phyloP scores from a whole-genome alignment of 352 stramenopile species.

The Pythium folliculosum region DNA sequence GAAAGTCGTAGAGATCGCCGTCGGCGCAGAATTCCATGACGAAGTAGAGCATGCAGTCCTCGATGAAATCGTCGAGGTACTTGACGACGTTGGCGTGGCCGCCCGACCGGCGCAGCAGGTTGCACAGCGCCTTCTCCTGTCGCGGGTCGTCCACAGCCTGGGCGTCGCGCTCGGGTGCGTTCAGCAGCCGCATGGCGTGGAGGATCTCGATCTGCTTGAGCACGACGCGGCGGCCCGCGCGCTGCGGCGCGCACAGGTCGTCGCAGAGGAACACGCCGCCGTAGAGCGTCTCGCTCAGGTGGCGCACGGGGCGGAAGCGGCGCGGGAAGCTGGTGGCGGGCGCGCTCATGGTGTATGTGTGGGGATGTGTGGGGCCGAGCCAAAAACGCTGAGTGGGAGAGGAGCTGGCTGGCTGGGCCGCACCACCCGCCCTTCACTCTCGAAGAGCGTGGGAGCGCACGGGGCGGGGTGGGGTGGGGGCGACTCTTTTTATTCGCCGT shows the following conservation, averaged over 20 bases:
- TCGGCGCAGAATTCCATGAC: slow-evolving; percentile 54
- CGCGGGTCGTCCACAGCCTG: slow-evolving; percentile 42
- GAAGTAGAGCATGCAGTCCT: slow-evolving; percentile 46
- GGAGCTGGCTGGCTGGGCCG: not conserved
- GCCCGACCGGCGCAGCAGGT: slow-evolving; percentile 35
- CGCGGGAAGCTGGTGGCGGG: slow-evolving; percentile 1
- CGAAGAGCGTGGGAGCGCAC: not conserved
- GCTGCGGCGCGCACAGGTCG: slow-evolving; percentile 25
- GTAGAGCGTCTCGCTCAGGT: slow-evolving; percentile 49
- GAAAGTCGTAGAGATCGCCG: slow-evolving; percentile 49
- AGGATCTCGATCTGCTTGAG: slow-evolving; percentile 53
- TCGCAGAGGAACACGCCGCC: slow-evolving; percentile 48
- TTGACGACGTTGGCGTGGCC: slow-evolving; percentile 50
- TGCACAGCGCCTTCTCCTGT: slow-evolving; percentile 42
- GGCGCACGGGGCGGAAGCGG: slow-evolving; percentile 29
- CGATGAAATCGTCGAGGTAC: slow-evolving; percentile 51
- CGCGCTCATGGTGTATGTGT: not conserved
- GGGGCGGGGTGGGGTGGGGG: not conserved
- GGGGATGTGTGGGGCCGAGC: not conserved
- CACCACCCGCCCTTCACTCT: not conserved
- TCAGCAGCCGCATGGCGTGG: slow-evolving; percentile 31
- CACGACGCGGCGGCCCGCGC: slow-evolving; percentile 29
- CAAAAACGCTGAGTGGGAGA: not conserved
- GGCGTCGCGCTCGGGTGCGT: slow-evolving; percentile 20
- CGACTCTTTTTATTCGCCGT: not conserved